These are phyloP conservation scores for Sambucus nigra DNA, from an alignment of 129 eudicot species.

Conservation along the genomic window DNA sequence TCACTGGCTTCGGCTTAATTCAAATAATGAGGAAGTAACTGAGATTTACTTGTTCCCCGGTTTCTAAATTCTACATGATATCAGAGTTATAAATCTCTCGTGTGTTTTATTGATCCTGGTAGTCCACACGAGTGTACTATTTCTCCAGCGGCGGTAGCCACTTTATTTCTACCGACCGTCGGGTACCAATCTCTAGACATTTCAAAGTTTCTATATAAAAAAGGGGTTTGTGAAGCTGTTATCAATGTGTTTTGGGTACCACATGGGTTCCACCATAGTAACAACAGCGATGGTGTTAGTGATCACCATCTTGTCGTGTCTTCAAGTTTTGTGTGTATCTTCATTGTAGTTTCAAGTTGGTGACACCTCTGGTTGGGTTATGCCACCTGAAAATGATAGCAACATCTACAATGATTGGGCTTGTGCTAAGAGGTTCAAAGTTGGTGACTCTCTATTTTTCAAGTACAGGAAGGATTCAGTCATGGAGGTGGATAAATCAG, in stretches of 20 bases:
- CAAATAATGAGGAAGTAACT: too few relatives aligned
- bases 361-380: slow-evolving; percentile 23
- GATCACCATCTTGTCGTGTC: neutral
- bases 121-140: too few relatives aligned
- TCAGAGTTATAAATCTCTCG: too few relatives aligned
- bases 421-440: slow-evolving; percentile 16
- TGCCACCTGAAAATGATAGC: slow-evolving; percentile 18
- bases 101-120: too few relatives aligned
- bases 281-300: neutral
- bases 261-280: neutral
- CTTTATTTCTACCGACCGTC: too few relatives aligned
- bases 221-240: neutral
- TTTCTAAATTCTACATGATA: too few relatives aligned
- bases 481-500: slow-evolving; percentile 28
- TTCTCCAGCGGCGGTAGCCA: too few relatives aligned
- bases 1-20: too few relatives aligned
- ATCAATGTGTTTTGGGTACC: neutral
- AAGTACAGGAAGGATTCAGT: slow-evolving; percentile 42
- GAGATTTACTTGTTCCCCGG: too few relatives aligned
- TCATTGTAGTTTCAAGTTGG: slow-evolving; percentile 23
- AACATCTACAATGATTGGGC: slow-evolving; percentile 28
- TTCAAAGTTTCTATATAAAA: neutral
- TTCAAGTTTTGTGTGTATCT: neutral
- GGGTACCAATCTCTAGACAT: neutral
- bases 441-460: slow-evolving; percentile 27